Evolutionary conservation across 2,329 filamentous ascomycete species (phyloP).

Genomic region (Colletotrichum aenigma): DNA sequence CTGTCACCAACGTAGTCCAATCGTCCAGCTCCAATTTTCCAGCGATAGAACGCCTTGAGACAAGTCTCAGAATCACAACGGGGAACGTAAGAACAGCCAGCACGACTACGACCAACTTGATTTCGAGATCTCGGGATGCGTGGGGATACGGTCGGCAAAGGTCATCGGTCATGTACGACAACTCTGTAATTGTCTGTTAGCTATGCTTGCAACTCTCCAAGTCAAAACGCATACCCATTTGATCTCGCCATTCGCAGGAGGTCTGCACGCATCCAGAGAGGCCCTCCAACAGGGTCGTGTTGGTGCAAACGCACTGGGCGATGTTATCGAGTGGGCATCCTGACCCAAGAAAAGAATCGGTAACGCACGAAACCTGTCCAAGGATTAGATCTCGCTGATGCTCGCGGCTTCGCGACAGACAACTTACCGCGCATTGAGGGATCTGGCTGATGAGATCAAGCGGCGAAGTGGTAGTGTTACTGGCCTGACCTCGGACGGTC

Average conservation of each 20-base stretch:
- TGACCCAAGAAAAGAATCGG: not conserved
- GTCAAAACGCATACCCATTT: not conserved
- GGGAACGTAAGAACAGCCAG: not conserved
- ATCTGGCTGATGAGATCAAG: not conserved
- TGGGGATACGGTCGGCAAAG: not conserved
- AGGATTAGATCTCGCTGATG: not conserved
- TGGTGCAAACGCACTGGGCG: conserved; percentile 7
- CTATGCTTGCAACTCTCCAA: fast-evolving
- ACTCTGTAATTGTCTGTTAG: not conserved
- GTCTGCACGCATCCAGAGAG: conserved; percentile 1
- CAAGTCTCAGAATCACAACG: not conserved
- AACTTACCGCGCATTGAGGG: conserved; percentile 1
- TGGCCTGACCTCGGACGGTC: not conserved
- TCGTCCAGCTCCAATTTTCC: not conserved
- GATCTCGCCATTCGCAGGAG: not conserved
- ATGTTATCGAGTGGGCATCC: not conserved
- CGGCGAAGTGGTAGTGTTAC: not conserved
- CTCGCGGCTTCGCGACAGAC: fast-evolving
- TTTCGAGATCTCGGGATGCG: not conserved
- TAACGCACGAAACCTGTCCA: not conserved
- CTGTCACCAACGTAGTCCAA: not conserved
- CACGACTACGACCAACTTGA: not conserved
- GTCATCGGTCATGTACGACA: not conserved
- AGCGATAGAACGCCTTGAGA: not conserved
- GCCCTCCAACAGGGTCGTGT: not conserved